phyloP scores from a whole-genome alignment of 2,329 filamentous ascomycete genomes.

The Alternaria sp. region DNA sequence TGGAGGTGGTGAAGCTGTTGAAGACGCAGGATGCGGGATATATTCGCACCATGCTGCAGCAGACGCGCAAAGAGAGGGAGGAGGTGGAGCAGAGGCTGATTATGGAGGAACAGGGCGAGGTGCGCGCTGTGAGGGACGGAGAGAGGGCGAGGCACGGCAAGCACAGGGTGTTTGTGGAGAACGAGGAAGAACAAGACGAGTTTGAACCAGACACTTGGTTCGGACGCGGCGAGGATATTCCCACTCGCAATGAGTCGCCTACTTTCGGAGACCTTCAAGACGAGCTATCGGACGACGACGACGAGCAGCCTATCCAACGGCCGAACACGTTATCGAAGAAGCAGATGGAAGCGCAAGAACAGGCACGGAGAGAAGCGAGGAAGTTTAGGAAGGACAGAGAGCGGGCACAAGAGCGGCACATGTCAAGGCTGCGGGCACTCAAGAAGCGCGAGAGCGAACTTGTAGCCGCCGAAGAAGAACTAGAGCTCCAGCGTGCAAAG shows the following conservation, averaged over 20 bases:
- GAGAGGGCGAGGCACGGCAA: constrained; percentile 34
- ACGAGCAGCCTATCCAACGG: constrained; percentile 29
- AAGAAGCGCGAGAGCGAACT: constrained; percentile 65
- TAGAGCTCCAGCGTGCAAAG: constrained; percentile 68
- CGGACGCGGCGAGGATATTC: constrained; percentile 40
- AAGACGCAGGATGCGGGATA: constrained; percentile 74
- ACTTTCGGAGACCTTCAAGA: constrained; percentile 39
- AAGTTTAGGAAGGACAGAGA: constrained; percentile 56
- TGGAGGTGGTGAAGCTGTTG: constrained; percentile 69
- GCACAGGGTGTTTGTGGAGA: constrained; percentile 53
- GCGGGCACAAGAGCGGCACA: constrained; percentile 58
- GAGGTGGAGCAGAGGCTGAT: constrained; percentile 55
- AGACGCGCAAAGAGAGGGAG: constrained; percentile 63
- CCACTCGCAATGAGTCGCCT: constrained; percentile 22
- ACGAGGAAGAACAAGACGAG: constrained; percentile 51
- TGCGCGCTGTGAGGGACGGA: constrained; percentile 51
- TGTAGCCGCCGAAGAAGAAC: constrained; percentile 62
- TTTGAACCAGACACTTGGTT: constrained; percentile 56
- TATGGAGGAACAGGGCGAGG: constrained; percentile 50
- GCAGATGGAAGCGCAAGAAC: constrained; percentile 40
- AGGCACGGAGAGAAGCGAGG: constrained; percentile 42
- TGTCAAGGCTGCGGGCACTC: constrained; percentile 61
- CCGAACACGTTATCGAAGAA: constrained; percentile 43
- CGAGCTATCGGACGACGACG: constrained; percentile 31
- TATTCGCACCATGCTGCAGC: constrained; percentile 66